A percentile compares a stretch with the other conserved stretches of the same genome.
These are phyloP conservation scores for Corymbia citriodora DNA, from an alignment of 441 rosid species.

Conservation along the genomic window DNA sequence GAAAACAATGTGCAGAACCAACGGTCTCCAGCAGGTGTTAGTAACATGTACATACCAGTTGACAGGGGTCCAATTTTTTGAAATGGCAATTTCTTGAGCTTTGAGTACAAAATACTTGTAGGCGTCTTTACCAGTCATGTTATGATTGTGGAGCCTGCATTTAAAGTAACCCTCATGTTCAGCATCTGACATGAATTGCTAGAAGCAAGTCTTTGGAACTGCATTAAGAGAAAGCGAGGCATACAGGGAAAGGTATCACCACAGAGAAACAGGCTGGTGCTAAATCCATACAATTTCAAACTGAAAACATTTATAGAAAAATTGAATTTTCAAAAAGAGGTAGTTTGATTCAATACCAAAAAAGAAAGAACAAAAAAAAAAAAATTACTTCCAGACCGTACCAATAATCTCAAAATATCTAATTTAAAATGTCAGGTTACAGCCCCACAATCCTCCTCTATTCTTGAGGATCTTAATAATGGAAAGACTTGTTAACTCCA, in stretches of 20 bases:
- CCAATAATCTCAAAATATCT: background rate
- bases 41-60: slow-evolving; percentile 55
- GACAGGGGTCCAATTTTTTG: slow-evolving; percentile 81
- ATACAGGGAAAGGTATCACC: background rate
- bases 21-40: background rate
- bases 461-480: background rate
- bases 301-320: background rate
- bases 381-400: background rate
- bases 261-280: background rate
- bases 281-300: background rate
- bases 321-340: background rate
- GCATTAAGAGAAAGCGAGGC: background rate
- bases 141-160: slow-evolving; percentile 67
- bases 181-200: background rate
- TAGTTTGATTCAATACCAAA: background rate
- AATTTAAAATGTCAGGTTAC: background rate
- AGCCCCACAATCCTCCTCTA: background rate
- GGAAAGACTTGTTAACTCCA: background rate
- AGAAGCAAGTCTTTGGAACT: background rate
- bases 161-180: slow-evolving; percentile 2
- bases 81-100: slow-evolving; percentile 89
- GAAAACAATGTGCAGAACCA: background rate
- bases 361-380: background rate
- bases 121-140: slow-evolving; percentile 73
- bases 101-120: slow-evolving; percentile 79